Evolutionary conservation across 108 stramenopile species (phyloP), one percentile per base, ranked within the genome.

Genomic region (Skeletonema potamos): DNA sequence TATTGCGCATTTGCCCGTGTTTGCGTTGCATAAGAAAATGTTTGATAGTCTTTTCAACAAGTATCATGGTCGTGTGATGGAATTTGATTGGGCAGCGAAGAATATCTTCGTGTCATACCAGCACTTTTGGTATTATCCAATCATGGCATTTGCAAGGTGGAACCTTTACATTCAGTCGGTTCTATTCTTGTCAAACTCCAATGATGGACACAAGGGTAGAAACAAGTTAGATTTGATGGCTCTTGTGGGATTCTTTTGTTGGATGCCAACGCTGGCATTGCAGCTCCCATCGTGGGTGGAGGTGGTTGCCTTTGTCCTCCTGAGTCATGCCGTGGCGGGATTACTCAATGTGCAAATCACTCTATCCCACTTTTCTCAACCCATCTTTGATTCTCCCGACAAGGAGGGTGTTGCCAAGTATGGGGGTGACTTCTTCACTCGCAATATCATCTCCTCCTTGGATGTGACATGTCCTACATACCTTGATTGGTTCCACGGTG

Each of bases 401-500:
- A 67, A 72, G 48, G 70, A 76, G 10, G 66, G 63, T 5, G 64
- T 17, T 27, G 36, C 30, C 34, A 82, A 74, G 67, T 78, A 79
- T 56, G 79, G 79, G 3, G 79, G 79, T n/a, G 79, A 81, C 73
- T 81, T 81, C 44, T 81, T 41, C 58, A 70, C 73, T 3, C 72
- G 79, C 17, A 81, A 97, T 76, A 72, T 90, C 39, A 39, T 69
- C 12, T 90, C 94, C 0, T 89, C 89, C 1, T 72, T 94, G 72
- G 88, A 97, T 70, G 89, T 97, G 2, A 87, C 82, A 51, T 96
- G 95, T 73, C 75, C 81, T 8, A 58, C 60, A 7, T 95, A 79
- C 73, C 69, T 95, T 71, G 96, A 97, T 81, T 97, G 92, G 92
- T 93, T 97, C 71, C 96, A 97, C 58, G 92, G 92, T 2, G 96